A percentile compares a stretch with the other conserved stretches of the same genome.
These are phyloP conservation scores for Amanita inopinata DNA, from an alignment of 768 basidiomycete species.

Conservation along the genomic window DNA sequence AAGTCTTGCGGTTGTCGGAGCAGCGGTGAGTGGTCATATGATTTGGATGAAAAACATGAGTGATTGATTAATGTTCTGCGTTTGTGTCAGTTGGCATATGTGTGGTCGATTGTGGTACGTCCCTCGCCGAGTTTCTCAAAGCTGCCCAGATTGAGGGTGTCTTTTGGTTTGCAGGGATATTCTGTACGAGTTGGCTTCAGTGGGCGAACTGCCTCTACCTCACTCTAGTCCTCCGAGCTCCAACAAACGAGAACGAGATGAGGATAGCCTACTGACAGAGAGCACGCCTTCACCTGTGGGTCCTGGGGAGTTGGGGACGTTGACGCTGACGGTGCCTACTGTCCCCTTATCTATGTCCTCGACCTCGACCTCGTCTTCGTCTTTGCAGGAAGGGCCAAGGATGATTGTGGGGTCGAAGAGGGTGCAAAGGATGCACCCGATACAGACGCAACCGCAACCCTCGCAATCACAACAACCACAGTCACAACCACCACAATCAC, in stretches of 20 bases:
- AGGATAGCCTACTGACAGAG: constrained; percentile 37
- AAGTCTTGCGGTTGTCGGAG: constrained; percentile 35
- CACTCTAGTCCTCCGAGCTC: constrained; percentile 36
- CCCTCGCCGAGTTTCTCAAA: constrained; percentile 2
- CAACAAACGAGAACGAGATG: constrained; percentile 56
- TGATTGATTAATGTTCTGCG: not conserved
- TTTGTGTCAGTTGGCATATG: constrained; percentile 24
- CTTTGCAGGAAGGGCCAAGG: not conserved
- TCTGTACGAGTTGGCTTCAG: constrained; percentile 60
- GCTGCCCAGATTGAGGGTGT: constrained; percentile 20
- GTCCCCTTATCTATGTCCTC: no score
- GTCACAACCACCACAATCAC: not conserved
- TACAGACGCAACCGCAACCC: not conserved
- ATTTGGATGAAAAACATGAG: not conserved
- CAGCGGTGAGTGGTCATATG: constrained; percentile 12
- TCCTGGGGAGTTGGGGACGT: no score
- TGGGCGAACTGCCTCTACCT: constrained; percentile 63
- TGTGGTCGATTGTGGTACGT: constrained; percentile 37
- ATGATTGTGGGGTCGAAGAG: constrained; percentile 7
- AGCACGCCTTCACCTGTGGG: no score
- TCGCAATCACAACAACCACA: not conserved
- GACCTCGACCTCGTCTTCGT: constrained; percentile 10
- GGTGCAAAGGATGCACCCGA: no score
- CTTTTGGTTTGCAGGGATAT: constrained; percentile 45
- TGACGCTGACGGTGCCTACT: no score